Evolutionary conservation across 176 grass and related monocot genomes (phyloP), one percentile per base, ranked within the genome.

Genomic region (Cenchrus americanus): DNA sequence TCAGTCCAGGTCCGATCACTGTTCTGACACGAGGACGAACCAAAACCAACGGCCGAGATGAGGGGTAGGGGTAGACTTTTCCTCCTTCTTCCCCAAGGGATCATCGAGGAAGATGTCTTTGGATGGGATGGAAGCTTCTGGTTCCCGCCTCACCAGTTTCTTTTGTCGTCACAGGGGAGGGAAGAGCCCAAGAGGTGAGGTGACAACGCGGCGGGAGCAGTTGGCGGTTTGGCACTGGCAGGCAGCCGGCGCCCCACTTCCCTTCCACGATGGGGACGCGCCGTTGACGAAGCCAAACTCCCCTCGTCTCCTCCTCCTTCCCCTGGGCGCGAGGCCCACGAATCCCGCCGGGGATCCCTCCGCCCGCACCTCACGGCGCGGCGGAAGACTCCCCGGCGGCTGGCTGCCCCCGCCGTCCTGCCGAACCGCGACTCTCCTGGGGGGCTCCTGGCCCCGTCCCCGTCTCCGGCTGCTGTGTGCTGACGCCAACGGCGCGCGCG

Each of bases 261-360:
- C 22, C 71, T 82, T 71, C 30, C 22, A 15, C 40, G 73, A 86
- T 49, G 66, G 84, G 21, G 79, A 83, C 88, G 50, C 46, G 68
- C 18, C 44, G 43, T 22, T 57, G 72, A 77, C 83, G 13, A 77
- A 9, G 22, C 81, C 65, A 64, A 76, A 48, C 66, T 34, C 59
- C 42, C 21, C 5, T 17, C 51, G 5, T 11, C 1, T 0, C 64
- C 15, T 17, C 9, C 66, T 23, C 68, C 11, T 49, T 71, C 44
- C 23, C 18, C 11, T 27, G 22, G 49, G 8, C 32, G 3, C 47
- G 14, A 53, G 7, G 46, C 23, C 2, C 18, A 14, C 47, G 66
- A 8, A 73, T 73, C 71, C 12, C 78, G 18, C 71, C 71, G 75
- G 12, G 12, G 70, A 75, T 51, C 60, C 40, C 75, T 21, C 34